Evolutionary conservation across 768 basidiomycete species (phyloP).

Genomic region (Termitomyces sp.): DNA sequence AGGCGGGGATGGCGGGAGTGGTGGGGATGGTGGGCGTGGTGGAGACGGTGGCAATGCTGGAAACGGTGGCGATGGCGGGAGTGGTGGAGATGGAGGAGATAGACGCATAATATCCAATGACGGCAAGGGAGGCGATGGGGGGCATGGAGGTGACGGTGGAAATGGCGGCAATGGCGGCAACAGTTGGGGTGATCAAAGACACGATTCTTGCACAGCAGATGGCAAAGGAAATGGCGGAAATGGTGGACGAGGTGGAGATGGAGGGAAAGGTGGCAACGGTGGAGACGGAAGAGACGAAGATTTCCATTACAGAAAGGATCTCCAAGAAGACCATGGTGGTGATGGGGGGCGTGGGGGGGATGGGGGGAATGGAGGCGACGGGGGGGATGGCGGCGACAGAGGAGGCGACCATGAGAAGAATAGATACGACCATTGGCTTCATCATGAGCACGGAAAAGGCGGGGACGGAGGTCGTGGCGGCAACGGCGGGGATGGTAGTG

Average conservation of each 20-base stretch:
- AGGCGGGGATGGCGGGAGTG: not conserved
- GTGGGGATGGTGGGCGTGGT: not conserved
- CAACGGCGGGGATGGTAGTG: not conserved
- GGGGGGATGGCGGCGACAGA: not conserved
- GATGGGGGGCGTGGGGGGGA: slow-evolving; percentile 1
- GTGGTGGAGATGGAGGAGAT: not conserved
- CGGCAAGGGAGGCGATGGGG: not conserved
- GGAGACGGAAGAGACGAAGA: not conserved
- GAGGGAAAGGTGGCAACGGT: not conserved
- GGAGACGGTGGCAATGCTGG: slow-evolving; percentile 1
- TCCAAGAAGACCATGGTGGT: not conserved
- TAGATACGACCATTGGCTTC: not conserved
- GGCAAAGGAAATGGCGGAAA: not conserved
- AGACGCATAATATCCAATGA: not conserved
- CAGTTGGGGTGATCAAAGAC: not conserved
- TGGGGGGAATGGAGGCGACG: slow-evolving; percentile 1
- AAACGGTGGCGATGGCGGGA: not conserved
- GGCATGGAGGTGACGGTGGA: not conserved
- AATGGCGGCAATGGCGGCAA: not conserved
- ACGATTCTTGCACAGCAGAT: too few relatives aligned
- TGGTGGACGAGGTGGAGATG: not conserved
- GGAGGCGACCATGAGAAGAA: not conserved
- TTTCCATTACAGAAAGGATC: not conserved
- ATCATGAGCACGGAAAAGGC: not conserved
- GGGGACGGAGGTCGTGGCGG: slow-evolving; percentile 1